Conservation (phyloP, 176 grass and related monocot species). For the Cymbopogon citratus region DNA sequence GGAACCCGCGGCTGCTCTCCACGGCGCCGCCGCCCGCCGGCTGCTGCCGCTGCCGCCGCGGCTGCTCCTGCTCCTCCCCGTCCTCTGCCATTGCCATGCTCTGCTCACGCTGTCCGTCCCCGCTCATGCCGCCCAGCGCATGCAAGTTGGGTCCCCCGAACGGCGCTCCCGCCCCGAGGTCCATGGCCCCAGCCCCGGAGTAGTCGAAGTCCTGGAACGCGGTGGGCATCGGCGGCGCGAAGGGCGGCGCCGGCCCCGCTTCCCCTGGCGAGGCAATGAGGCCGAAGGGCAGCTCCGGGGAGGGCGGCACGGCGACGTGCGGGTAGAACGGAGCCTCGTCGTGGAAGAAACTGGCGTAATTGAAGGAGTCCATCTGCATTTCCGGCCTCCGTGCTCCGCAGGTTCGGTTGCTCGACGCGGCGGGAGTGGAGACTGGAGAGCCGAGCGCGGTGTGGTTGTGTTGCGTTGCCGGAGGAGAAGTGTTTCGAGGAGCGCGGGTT, state of each 20-base stretch:
- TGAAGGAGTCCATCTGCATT: slow-evolving; percentile 70
- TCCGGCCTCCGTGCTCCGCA: neutral
- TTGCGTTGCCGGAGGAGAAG: neutral
- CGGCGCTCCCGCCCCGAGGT: neutral
- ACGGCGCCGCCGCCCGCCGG: neutral
- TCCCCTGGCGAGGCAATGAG: slow-evolving; percentile 21
- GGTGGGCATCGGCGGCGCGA: neutral
- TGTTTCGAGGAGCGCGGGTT: slow-evolving; percentile 12
- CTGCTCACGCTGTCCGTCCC: neutral
- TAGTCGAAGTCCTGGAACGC: slow-evolving; percentile 47
- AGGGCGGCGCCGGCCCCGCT: slow-evolving; percentile 3
- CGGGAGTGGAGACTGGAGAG: neutral
- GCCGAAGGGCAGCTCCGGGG: slow-evolving; percentile 51
- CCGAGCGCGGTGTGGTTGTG: too few relatives aligned
- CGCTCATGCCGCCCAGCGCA: slow-evolving; percentile 10
- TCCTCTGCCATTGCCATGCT: neutral
- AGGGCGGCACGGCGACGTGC: slow-evolving; percentile 34
- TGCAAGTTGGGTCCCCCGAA: slow-evolving; percentile 25
- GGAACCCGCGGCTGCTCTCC: slow-evolving; percentile 79
- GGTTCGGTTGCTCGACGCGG: neutral
- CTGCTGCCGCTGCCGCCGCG: neutral
- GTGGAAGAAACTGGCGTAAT: slow-evolving; percentile 36
- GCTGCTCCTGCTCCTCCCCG: neutral
- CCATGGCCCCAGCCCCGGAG: neutral
- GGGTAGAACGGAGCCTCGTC: slow-evolving; percentile 42